A percentile compares a stretch with the other conserved stretches of the same genome.
Evolutionary conservation across 371 early-diverging fungal genomes (phyloP).

Genomic region (Rhizopus stolonifer): DNA sequence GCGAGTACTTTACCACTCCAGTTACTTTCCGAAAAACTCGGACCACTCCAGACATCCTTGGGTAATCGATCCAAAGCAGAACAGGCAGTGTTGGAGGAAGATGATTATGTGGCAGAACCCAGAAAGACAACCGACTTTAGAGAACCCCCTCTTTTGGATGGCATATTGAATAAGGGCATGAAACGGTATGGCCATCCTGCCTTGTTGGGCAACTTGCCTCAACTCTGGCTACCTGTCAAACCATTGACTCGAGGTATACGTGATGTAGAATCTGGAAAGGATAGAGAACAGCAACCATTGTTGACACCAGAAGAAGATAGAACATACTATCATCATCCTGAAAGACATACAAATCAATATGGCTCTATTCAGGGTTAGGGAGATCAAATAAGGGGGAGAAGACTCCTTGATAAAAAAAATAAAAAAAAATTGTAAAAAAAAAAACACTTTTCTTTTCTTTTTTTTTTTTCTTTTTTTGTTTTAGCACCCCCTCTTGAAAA

Average conservation of each 20-base stretch:
- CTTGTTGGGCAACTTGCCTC: constrained; percentile 68
- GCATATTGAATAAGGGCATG: constrained; percentile 78
- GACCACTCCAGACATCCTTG: too few species aligned
- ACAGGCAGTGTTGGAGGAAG: constrained; percentile 60
- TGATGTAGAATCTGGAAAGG: neutral
- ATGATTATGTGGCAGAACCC: constrained; percentile 68
- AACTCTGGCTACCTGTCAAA: constrained; percentile 70
- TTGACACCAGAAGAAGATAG: constrained; percentile 18
- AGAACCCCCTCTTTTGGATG: constrained; percentile 69
- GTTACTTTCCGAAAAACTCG: constrained; percentile 43
- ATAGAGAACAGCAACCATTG: neutral
- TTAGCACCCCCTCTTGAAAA: too few species aligned
- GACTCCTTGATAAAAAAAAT: too few species aligned
- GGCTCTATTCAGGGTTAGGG: too few species aligned
- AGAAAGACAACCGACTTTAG: constrained; percentile 60
- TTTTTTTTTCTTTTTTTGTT: too few species aligned
- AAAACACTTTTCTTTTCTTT: too few species aligned
- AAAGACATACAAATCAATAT: constrained; percentile 37
- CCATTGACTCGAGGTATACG: neutral
- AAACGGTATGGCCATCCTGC: constrained; percentile 73
- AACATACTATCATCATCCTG: constrained; percentile 62
- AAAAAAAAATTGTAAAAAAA: too few species aligned
- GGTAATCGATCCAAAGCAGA: constrained; percentile 5
- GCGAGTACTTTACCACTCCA: constrained; percentile 53
- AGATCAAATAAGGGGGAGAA: too few species aligned